Conservation (phyloP, 2,329 filamentous ascomycete genomes). For the Talaromyces sp. region DNA sequence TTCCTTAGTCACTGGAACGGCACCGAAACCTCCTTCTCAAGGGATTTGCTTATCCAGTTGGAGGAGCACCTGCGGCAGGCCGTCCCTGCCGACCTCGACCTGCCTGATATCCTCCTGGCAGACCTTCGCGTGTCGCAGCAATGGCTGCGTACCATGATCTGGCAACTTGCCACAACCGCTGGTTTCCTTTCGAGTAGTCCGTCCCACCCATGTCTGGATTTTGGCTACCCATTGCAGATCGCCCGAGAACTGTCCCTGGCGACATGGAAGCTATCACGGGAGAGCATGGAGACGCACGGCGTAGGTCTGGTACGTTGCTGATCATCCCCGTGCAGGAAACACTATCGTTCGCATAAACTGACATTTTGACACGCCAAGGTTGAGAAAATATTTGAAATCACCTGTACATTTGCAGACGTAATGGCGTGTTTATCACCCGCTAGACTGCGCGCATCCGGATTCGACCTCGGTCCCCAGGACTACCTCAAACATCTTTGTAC, state of each 20-base stretch:
- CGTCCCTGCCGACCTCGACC: constrained; percentile 49
- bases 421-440: constrained; percentile 60
- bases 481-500: constrained; percentile 66
- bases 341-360: not conserved
- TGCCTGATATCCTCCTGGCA: constrained; percentile 60
- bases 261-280: constrained; percentile 65
- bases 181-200: constrained; percentile 60
- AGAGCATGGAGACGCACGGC: constrained; percentile 69
- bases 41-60: constrained; percentile 43
- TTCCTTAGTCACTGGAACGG: constrained; percentile 63
- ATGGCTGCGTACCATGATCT: constrained; percentile 66
- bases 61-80: constrained; percentile 50
- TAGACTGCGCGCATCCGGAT: constrained; percentile 56
- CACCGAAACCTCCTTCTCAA: constrained; percentile 38
- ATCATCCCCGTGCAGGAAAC: not conserved
- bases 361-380: constrained; percentile 48
- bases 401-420: constrained; percentile 67
- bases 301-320: constrained; percentile 60
- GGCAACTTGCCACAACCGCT: constrained; percentile 64
- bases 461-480: constrained; percentile 64
- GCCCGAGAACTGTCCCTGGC: constrained; percentile 59
- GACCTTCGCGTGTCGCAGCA: constrained; percentile 64
- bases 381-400: constrained; percentile 74
- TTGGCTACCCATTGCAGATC: constrained; percentile 59
- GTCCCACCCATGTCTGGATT: constrained; percentile 55